Percentiles rank a stretch among this genome's conserved stretches.
These are phyloP conservation scores for Leccinum fuscescens DNA, from an alignment of 1,284 basidiomycete genomes.

Conservation along the genomic window DNA sequence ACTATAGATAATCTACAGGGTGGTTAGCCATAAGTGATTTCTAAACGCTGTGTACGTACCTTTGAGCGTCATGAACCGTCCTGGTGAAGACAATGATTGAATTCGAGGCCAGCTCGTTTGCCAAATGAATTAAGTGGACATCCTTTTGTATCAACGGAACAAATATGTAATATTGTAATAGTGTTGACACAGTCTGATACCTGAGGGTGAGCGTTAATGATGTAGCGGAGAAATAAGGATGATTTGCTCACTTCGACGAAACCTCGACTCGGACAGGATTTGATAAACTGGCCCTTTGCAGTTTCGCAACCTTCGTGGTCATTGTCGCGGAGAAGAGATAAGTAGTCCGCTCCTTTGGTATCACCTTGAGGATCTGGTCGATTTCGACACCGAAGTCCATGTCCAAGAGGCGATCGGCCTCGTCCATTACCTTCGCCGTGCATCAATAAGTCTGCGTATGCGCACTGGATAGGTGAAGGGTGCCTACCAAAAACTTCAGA, in stretches of 20 bases:
- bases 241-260: constrained; percentile 73
- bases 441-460: constrained; percentile 9
- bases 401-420: constrained; percentile 95
- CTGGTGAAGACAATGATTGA: constrained; percentile 97
- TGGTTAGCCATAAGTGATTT: not conserved
- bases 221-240: not conserved
- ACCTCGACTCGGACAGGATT: constrained; percentile 97
- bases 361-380: constrained; percentile 94
- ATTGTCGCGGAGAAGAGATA: constrained; percentile 99
- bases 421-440: constrained; percentile 80
- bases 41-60: constrained; percentile 40
- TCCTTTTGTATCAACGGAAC: constrained; percentile 94
- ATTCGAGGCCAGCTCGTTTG: constrained; percentile 87
- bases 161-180: constrained; percentile 95
- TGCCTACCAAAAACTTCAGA: constrained; percentile 82
- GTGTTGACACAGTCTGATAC: constrained; percentile 95
- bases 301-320: constrained; percentile 98
- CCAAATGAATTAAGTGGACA: constrained; percentile 86
- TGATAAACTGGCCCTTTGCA: constrained; percentile 92
- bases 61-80: constrained; percentile 92
- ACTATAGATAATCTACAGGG: constrained; percentile 77
- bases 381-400: constrained; percentile 98
- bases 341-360: constrained; percentile 93
- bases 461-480: not conserved
- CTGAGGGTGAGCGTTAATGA: constrained; percentile 40